Percentiles rank a stretch among this genome's conserved stretches.
Conservation (phyloP, 208 protist species). For the Trypanosomatidae sp. region DNA sequence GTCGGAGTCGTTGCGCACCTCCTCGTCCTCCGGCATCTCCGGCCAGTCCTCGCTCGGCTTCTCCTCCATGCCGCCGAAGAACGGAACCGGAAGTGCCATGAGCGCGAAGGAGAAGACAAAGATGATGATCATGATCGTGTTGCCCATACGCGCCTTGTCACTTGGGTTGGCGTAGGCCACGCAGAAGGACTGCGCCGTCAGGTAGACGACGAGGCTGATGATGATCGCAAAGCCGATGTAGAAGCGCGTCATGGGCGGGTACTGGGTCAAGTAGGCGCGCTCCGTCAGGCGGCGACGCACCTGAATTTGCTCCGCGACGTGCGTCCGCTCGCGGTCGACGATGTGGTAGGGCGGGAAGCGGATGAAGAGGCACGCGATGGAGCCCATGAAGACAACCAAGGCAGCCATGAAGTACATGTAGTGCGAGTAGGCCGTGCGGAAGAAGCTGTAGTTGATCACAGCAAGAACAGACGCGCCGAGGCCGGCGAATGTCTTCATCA, state of each 20-base stretch:
- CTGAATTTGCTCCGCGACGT: conserved; percentile 23
- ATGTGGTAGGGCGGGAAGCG: conserved; percentile 55
- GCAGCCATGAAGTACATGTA: conserved; percentile 61
- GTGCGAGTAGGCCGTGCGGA: too few species aligned
- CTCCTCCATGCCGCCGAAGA: conserved; percentile 51
- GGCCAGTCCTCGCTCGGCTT: conserved; percentile 33
- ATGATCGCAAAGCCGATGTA: conserved; percentile 37
- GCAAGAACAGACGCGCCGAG: conserved; percentile 46
- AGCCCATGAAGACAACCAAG: conserved; percentile 31
- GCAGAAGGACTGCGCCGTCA: conserved; percentile 51
- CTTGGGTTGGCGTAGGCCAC: conserved; percentile 40
- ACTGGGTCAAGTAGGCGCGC: conserved; percentile 58
- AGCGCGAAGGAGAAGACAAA: conserved; percentile 31
- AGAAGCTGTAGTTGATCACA: conserved; percentile 58
- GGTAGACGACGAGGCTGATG: conserved; percentile 42
- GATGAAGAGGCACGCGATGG: conserved; percentile 31
- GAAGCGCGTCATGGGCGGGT: conserved; percentile 46
- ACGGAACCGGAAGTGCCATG: conserved; percentile 36
- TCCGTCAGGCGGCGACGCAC: conserved; percentile 51
- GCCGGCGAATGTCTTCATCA: conserved; percentile 61
- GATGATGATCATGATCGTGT: conserved; percentile 38
- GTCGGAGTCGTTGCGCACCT: too few species aligned
- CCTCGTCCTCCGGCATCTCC: conserved; percentile 5
- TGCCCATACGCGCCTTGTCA: conserved; percentile 26
- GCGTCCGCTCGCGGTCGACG: conserved; percentile 32